phyloP scores from a whole-genome alignment of 495 filamentous ascomycete genomes.

The Penicillium pancosmium region DNA sequence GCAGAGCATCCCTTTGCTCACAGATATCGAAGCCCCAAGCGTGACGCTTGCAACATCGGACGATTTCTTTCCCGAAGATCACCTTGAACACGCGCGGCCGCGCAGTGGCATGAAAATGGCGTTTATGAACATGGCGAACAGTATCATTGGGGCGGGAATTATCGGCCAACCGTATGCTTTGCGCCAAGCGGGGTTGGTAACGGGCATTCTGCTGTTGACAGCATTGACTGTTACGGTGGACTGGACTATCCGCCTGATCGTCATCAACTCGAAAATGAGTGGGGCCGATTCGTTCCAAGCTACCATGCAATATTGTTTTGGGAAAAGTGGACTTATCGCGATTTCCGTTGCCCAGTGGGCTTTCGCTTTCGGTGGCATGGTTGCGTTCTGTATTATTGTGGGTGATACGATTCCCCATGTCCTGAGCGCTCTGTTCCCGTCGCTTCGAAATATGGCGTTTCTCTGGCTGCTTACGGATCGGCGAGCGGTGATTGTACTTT shows the following conservation, averaged over 20 bases:
- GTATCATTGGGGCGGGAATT: conserved; percentile 96
- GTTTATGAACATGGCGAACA: conserved; percentile 99
- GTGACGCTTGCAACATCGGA: conserved; percentile 74
- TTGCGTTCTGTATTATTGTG: conserved; percentile 96
- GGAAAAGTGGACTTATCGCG: conserved; percentile 80
- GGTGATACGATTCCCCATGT: conserved; percentile 96
- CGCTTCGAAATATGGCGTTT: conserved; percentile 69
- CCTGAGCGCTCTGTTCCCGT: conserved; percentile 77
- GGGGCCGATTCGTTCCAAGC: conserved; percentile 92
- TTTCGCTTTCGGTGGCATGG: conserved; percentile 98
- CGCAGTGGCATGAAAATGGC: conserved; percentile 67
- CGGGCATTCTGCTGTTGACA: conserved; percentile 77
- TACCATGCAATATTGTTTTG: conserved; percentile 93
- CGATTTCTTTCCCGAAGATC: conserved; percentile 61
- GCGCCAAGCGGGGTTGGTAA: conserved; percentile 80
- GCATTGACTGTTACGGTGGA: conserved; percentile 80
- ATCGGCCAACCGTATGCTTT: conserved; percentile 98
- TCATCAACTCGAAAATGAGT: conserved; percentile 92
- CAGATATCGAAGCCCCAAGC: conserved; percentile 83
- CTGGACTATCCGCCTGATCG: conserved; percentile 97
- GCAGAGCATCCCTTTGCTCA: conserved; percentile 74
- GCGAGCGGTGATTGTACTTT: conserved; percentile 79
- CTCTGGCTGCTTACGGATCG: conserved; percentile 81
- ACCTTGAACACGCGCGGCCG: conserved; percentile 62
- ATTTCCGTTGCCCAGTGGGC: conserved; percentile 92